phyloP scores from a whole-genome alignment of 2,329 filamentous ascomycete species.

The Fusarium sp. region DNA sequence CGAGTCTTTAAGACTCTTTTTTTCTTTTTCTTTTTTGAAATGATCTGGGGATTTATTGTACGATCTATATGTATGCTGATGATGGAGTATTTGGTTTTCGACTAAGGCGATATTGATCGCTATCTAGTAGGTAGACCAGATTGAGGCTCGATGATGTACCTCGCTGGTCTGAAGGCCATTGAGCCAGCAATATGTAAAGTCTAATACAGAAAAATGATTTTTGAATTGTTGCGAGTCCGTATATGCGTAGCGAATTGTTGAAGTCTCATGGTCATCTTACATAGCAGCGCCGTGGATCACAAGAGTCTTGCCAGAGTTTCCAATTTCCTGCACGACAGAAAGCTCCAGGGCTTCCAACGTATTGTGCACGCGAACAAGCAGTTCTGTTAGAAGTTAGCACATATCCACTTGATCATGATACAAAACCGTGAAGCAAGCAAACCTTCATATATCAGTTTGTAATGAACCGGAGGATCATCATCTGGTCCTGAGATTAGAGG shows the following conservation, averaged over 20 bases:
- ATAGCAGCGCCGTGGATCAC: constrained; percentile 64
- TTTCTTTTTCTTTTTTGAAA: neutral
- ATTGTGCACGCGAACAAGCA: constrained; percentile 72
- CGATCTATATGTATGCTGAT: constrained; percentile 19
- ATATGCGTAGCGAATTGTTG: no score
- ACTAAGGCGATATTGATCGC: constrained; percentile 8
- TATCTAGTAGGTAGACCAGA: neutral
- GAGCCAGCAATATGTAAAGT: neutral
- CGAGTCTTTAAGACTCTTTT: constrained; percentile 27
- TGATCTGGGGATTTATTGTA: constrained; percentile 1
- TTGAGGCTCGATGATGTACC: neutral
- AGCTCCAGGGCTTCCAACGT: constrained; percentile 74
- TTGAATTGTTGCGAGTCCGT: neutral
- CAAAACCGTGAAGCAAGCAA: constrained; percentile 46
- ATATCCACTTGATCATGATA: accelerated
- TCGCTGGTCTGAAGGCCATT: neutral
- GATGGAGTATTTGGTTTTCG: constrained; percentile 14
- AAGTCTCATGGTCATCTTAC: neutral
- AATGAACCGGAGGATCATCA: constrained; percentile 75
- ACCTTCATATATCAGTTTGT: constrained; percentile 79
- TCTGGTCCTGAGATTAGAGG: constrained; percentile 67
- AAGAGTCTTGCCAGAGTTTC: constrained; percentile 72
- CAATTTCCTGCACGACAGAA: constrained; percentile 68
- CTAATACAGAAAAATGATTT: no score
- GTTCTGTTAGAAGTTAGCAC: constrained; percentile 60